Base-by-base conservation (phyloP, 225 moss, liverwort and hornwort species). In the Marchantia paleacea region DNA sequence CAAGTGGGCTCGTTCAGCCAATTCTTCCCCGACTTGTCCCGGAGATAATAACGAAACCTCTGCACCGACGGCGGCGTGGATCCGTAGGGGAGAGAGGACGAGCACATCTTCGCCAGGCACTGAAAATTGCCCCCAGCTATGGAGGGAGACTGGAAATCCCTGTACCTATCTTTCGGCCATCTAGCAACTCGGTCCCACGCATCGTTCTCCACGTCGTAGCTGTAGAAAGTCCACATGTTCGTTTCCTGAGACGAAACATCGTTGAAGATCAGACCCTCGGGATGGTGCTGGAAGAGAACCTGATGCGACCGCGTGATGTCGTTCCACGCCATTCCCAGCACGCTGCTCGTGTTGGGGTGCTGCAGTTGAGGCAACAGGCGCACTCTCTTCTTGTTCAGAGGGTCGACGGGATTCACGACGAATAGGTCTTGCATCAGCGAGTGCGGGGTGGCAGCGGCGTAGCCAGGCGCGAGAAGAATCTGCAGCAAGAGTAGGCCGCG, bases 251-350 rank as follows among this genome's bases (percentile, higher is more conserved):
- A 64, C 26, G 64, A 64, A 25, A 25, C 26, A 26, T 64, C 47
- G 39, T 47, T 39, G 69, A 69, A 69, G 5, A 31, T 69, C 39
- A 31, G 39, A 69, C 69, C 69, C 47, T 69, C 69, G 5, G 69
- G 69, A 47, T 69, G 69, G 26, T 69, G 18, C 31, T 69, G 69
- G 16, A 69, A 15, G 39, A 69, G 69, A 69, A 69, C 29, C 47
- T 47, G 69, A 69, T 69, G 69, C 4, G 69, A 69, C 1, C 16
- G 69, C 7, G 69, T 31, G 30, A 3, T 69, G 31, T 69, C 31
- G 39, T 69, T 47, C 69, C 69, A 69, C 11, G 39, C 69, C 69
- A 69, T 69, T 11, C 69, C 69, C 39, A 69, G 39, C 5, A 47
- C 15, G 39, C 69, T 69, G 69, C 69, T 69, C 3, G 69, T 69